These are phyloP conservation scores for Macrolepiota fuliginosa DNA, from an alignment of 768 basidiomycete species.

Conservation along the genomic window DNA sequence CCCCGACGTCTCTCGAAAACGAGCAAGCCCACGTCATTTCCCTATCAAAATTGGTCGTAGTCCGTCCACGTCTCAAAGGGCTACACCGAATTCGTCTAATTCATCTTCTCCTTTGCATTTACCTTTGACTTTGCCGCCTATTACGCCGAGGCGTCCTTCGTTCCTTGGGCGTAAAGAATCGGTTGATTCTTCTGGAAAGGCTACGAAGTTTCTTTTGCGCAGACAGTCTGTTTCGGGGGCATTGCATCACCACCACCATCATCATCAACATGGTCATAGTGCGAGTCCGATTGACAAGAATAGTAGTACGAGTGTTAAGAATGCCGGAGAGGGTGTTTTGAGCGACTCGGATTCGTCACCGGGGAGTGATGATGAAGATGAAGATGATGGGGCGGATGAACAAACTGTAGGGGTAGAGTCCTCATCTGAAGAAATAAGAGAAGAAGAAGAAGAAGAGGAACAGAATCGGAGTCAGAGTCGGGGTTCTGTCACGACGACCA, in stretches of 20 bases:
- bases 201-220: constrained; percentile 36
- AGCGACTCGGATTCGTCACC: constrained; percentile 73
- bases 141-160: constrained; percentile 39
- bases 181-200: constrained; percentile 25
- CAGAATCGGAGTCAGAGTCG: too few relatives aligned
- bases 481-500: not conserved
- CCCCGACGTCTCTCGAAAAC: not conserved
- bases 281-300: constrained; percentile 37
- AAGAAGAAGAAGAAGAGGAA: constrained; percentile 32
- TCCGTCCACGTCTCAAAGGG: constrained; percentile 34
- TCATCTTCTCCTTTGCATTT: constrained; percentile 54
- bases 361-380: constrained; percentile 30
- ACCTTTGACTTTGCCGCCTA: constrained; percentile 40
- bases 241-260: not conserved
- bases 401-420: constrained; percentile 25
- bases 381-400: constrained; percentile 11
- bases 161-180: constrained; percentile 37
- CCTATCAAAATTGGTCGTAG: constrained; percentile 18
- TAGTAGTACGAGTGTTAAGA: constrained; percentile 43
- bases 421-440: too few relatives aligned
- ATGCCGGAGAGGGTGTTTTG: constrained; percentile 75
- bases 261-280: constrained; percentile 21
- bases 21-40: constrained; percentile 9
- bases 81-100: constrained; percentile 58
- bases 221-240: constrained; percentile 41